Conservation (phyloP, 257 asterid genomes). For the Coffea eugenioides region DNA sequence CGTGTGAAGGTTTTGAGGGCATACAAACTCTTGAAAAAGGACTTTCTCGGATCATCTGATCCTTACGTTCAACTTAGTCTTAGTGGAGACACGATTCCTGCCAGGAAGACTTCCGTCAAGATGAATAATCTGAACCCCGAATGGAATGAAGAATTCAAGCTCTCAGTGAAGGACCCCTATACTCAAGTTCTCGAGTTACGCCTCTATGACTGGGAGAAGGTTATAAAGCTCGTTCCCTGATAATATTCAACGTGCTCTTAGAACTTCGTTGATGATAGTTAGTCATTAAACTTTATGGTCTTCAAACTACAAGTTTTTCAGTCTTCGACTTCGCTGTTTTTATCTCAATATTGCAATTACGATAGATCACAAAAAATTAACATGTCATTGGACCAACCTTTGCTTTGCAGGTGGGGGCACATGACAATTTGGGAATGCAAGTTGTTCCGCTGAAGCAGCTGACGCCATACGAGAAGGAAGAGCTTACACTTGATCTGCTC, state of each 20-base stretch:
- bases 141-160: conserved; percentile 78
- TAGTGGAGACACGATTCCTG: conserved; percentile 54
- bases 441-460: conserved; percentile 49
- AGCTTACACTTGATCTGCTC: conserved; percentile 38
- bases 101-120: conserved; percentile 63
- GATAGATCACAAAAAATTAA: not conserved
- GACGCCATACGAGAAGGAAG: conserved; percentile 53
- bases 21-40: conserved; percentile 56
- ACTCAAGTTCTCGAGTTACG: conserved; percentile 59
- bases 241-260: not conserved
- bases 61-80: conserved; percentile 82
- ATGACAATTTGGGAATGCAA: conserved; percentile 89
- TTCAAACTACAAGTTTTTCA: not conserved
- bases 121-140: conserved; percentile 70
- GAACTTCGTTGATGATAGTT: not conserved
- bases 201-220: conserved; percentile 89
- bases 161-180: conserved; percentile 67
- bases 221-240: conserved; percentile 1
- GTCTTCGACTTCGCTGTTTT: not conserved
- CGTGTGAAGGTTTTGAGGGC: conserved; percentile 75
- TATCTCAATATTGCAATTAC: not conserved
- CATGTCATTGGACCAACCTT: not conserved
- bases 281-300: not conserved
- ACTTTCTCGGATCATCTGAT: conserved; percentile 63
- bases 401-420: conserved; percentile 58